Conservation (phyloP, 148 eudicot genomes). For the Diospyros lotus region DNA sequence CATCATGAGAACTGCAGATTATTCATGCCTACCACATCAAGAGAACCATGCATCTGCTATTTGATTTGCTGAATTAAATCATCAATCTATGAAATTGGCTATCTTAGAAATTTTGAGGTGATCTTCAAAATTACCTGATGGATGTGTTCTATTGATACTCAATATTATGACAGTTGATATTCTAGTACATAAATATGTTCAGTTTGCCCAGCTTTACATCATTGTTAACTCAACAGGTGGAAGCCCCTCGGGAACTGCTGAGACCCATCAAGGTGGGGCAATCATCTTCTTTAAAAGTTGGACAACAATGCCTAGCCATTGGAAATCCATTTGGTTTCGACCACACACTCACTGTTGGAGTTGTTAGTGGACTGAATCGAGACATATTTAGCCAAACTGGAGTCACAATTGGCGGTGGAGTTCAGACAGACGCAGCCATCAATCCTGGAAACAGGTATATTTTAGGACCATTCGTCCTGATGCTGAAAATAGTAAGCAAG, state of each 20-base stretch:
- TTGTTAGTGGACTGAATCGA: constrained; percentile 89
- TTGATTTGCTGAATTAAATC: background rate
- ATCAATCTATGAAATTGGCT: too few relatives aligned
- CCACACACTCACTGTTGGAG: constrained; percentile 98
- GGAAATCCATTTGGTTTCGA: constrained; percentile 99
- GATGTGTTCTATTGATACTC: background rate
- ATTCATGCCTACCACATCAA: background rate
- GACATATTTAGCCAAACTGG: constrained; percentile 96
- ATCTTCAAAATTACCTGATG: background rate
- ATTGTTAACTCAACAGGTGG: constrained; percentile 46
- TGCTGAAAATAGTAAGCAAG: background rate
- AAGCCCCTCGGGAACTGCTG: constrained; percentile 72
- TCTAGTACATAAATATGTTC: background rate
- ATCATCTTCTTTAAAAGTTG: constrained; percentile 81
- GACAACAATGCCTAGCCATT: constrained; percentile 95
- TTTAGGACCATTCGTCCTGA: background rate
- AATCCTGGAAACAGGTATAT: constrained; percentile 96
- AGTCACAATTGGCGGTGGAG: constrained; percentile 94
- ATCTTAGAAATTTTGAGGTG: background rate
- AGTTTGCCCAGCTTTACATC: background rate
- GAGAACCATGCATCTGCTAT: background rate
- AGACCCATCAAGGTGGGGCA: constrained; percentile 80
- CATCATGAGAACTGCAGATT: background rate
- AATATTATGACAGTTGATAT: background rate
- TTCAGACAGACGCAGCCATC: constrained; percentile 99